A percentile compares a stretch with the other conserved stretches of the same genome.
Evolutionary conservation across 164 flowering plant genomes (phyloP).

Genomic region (Pachysandra terminalis): DNA sequence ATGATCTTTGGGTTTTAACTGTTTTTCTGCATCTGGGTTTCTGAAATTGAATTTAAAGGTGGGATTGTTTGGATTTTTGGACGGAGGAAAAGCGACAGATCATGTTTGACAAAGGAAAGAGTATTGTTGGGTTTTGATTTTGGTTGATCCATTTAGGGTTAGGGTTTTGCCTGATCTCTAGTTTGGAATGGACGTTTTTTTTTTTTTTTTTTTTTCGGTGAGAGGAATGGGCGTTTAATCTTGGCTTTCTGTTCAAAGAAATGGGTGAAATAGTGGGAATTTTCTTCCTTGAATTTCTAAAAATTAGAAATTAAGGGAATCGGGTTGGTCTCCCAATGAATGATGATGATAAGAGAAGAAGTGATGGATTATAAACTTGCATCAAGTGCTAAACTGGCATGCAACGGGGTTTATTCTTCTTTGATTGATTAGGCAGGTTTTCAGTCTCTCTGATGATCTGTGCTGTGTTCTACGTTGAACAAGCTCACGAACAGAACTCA

Average conservation of each 20-base stretch:
- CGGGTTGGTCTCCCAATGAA: too few species aligned
- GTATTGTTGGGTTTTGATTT: not conserved
- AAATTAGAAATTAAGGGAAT: not conserved
- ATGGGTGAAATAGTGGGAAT: too few species aligned
- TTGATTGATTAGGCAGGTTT: conserved; percentile 4
- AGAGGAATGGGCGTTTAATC: too few species aligned
- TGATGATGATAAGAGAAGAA: not conserved
- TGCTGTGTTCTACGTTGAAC: conserved; percentile 12
- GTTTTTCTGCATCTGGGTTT: conserved; percentile 14
- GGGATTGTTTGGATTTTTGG: too few species aligned
- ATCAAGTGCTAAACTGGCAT: not conserved
- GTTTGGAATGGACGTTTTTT: conserved; percentile 4
- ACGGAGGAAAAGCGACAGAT: too few species aligned
- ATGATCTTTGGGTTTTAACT: conserved; percentile 13
- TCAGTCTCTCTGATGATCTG: conserved; percentile 8
- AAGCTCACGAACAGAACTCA: not conserved
- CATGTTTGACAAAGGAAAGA: not conserved
- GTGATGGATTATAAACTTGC: not conserved
- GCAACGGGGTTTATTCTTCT: conserved; percentile 6
- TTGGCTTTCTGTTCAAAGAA: conserved; percentile 7
- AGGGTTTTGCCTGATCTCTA: conserved; percentile 5
- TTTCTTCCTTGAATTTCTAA: too few species aligned
- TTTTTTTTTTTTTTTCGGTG: too few species aligned
- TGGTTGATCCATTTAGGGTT: conserved; percentile 1
- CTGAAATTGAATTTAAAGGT: not conserved